Percentiles rank a stretch among this genome's conserved stretches.
Evolutionary conservation across 2,329 filamentous ascomycete species (phyloP).

Genomic region (Sarocladium strictum): DNA sequence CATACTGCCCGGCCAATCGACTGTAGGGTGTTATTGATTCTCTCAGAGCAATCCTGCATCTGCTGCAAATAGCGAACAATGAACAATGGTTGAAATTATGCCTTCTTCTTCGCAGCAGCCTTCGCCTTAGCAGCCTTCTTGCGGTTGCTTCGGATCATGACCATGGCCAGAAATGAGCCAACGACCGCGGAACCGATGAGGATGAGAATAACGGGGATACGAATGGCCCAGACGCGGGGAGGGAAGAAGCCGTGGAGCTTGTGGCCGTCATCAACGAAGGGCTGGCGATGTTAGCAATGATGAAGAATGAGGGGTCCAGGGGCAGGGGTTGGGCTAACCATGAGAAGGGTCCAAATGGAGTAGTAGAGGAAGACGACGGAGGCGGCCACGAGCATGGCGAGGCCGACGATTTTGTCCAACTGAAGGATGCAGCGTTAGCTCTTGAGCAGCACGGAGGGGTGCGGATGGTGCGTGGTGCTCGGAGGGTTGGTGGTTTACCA

Average conservation of each 20-base stretch:
- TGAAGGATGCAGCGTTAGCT: conserved; percentile 33
- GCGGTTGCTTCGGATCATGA: conserved; percentile 98
- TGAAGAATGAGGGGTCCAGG: neutral
- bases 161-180: conserved; percentile 88
- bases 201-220: conserved; percentile 94
- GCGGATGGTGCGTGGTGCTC: too few relatives aligned
- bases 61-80: too few relatives aligned
- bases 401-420: conserved; percentile 79
- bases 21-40: too few relatives aligned
- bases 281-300: conserved; percentile 51
- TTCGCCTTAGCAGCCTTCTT: conserved; percentile 96
- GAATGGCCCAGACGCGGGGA: conserved; percentile 96
- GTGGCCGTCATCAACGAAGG: conserved; percentile 94
- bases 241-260: conserved; percentile 92
- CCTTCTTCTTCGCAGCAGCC: conserved; percentile 81
- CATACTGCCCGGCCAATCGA: neutral
- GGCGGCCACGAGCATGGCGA: conserved; percentile 63
- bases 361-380: conserved; percentile 74
- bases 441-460: neutral
- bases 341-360: conserved; percentile 93
- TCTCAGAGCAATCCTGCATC: too few relatives aligned
- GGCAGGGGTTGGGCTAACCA: conserved; percentile 54
- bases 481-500: conserved; percentile 1
- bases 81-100: too few relatives aligned
- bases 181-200: conserved; percentile 89